Percentiles rank a stretch among this genome's conserved stretches.
These are phyloP conservation scores for Apophysomyces ossiformis DNA, from an alignment of 371 early-diverging fungal genomes.

Conservation along the genomic window DNA sequence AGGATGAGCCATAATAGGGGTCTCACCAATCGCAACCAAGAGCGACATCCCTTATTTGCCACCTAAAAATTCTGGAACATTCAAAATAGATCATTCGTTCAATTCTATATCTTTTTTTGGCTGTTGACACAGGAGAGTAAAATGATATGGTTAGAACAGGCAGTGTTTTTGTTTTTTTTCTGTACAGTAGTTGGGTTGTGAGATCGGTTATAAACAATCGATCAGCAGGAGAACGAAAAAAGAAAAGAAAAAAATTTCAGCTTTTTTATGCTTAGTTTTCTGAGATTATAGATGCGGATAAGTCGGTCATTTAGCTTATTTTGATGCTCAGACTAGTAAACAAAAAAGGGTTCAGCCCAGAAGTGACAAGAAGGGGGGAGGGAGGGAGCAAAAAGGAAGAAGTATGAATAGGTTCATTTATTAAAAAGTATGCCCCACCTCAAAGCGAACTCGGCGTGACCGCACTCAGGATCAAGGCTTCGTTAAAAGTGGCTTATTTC, in stretches of 20 bases:
- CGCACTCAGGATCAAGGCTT: not conserved
- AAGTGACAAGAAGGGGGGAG: not conserved
- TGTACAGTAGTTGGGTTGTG: not conserved
- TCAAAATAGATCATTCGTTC: not conserved
- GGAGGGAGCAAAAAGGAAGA: too few relatives aligned
- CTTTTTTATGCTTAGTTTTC: not conserved
- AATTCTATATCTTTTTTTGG: not conserved
- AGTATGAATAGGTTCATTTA: too few relatives aligned
- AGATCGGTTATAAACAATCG: not conserved
- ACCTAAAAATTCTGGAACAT: conserved; percentile 4
- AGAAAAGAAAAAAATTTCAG: not conserved
- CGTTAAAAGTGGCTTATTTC: conserved; percentile 2
- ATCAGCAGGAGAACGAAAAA: not conserved
- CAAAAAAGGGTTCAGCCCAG: not conserved
- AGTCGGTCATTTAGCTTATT: too few relatives aligned
- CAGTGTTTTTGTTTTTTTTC: too few relatives aligned
- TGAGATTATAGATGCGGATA: too few relatives aligned
- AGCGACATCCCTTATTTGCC: not conserved
- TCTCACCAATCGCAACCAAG: conserved; percentile 1
- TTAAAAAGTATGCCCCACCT: too few relatives aligned
- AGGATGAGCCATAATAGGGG: too few relatives aligned
- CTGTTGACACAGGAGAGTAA: not conserved
- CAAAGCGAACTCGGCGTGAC: conserved; percentile 2
- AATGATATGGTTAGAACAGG: not conserved
- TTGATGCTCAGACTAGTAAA: too few relatives aligned